These are phyloP conservation scores for Cutaneotrichosporon sp. DNA, from an alignment of 1,284 basidiomycete genomes.

Conservation along the genomic window DNA sequence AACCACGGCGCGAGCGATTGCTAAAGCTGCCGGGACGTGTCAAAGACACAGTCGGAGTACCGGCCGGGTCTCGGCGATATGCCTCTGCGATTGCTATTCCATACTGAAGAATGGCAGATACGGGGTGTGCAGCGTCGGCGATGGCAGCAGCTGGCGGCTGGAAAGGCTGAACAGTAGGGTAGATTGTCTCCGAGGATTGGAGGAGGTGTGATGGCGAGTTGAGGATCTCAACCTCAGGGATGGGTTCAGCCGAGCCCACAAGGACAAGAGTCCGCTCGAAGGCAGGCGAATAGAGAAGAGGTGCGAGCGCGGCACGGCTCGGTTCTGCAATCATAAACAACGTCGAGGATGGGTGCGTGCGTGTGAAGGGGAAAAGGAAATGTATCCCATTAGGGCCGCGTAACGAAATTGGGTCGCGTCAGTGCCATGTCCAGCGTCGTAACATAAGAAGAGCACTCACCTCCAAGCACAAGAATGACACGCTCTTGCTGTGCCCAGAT, in stretches of 20 bases:
- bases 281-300: conserved; percentile 31
- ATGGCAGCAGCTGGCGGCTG: conserved; percentile 5
- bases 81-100: conserved; percentile 25
- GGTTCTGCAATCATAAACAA: conserved; percentile 16
- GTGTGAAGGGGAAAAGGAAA: background rate
- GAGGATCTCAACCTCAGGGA: conserved; percentile 34
- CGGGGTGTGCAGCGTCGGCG: conserved; percentile 13
- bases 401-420: no score
- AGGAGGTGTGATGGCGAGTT: conserved; percentile 32
- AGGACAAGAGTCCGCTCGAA: conserved; percentile 35
- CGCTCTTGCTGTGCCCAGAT: conserved; percentile 25
- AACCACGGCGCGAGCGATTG: conserved; percentile 14
- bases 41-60: background rate
- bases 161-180: conserved; percentile 35
- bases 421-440: background rate
- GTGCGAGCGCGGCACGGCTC: conserved; percentile 26
- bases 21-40: background rate
- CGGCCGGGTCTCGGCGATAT: conserved; percentile 10
- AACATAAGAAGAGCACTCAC: conserved; percentile 21
- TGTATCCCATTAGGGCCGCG: no score
- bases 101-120: conserved; percentile 26
- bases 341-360: background rate
- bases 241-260: conserved; percentile 25
- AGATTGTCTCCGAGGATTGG: conserved; percentile 22
- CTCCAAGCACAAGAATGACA: conserved; percentile 33